Base-by-base conservation (phyloP, 1,139 yeast genomes). In the Blastobotrys indianensis region DNA sequence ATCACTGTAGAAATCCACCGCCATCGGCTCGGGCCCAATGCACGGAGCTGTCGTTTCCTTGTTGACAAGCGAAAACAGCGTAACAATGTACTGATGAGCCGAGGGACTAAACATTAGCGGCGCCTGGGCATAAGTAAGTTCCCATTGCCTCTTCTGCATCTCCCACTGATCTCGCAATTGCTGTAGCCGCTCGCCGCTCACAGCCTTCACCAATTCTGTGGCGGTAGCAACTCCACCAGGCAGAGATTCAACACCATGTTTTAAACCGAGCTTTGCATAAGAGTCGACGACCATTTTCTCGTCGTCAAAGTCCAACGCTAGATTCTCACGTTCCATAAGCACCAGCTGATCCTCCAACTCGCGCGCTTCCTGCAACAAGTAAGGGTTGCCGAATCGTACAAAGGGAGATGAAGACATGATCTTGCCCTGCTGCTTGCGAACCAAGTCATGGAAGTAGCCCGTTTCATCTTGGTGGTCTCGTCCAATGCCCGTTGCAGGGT, bases 31-130 rank as follows among this genome's bases (percentile, higher is more conserved):
- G 0, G 99, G 98, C 0, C 97, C 97, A 42, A 81, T 72, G 60
- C 98, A 94, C 0, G 97, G 97, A 0, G 95, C 87, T 0, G 94
- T 85, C 39, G 87, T 85, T 54, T 81, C 85, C 11, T 81, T 78
- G 4, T 94, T 85, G 0, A 90, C 92, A 62, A 86, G 78, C 0
- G 95, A 84, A 60, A 83, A 87, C 33, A 92, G 69, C 12, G 88
- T 77, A 12, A 85, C 79, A 30, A 92, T 78, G 54, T 77, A 82
- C 57, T 87, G 94, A 59, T 90, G 96, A 46, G 74, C 72, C n/a
- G 75, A 75, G 0, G 87, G 85, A 42, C 79, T 82, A 46, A 81
- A 65, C 65, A 79, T 67, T 50, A 70, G 73, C 1, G 77, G 76
- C 7, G 71, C 66, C 39, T 72, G 71, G 3, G 76, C 62, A 45